A percentile compares a stretch with the other conserved stretches of the same genome.
phyloP scores from a whole-genome alignment of 73 alveolate species.

The Tetrahymena borealis region DNA sequence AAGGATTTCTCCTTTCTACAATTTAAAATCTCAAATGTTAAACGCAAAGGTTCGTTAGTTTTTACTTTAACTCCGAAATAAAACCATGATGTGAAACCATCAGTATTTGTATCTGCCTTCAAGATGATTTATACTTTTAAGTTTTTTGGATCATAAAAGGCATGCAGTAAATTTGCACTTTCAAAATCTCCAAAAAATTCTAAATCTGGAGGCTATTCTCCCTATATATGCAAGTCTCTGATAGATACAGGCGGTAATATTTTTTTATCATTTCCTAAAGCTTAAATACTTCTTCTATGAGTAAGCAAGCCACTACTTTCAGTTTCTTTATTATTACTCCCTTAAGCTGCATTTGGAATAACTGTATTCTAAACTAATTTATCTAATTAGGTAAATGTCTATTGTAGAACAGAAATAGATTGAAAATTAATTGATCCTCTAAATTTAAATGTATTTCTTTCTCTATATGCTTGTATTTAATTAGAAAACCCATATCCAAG shows the following conservation, averaged over 20 bases:
- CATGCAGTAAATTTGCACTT: background rate
- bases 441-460: background rate
- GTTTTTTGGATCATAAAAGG: background rate
- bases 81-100: conserved; percentile 44
- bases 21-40: conserved; percentile 13
- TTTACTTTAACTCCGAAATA: conserved; percentile 31
- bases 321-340: background rate
- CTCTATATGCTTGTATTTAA: background rate
- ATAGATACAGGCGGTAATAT: background rate
- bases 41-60: background rate
- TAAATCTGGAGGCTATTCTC: background rate
- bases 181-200: background rate
- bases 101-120: conserved; percentile 25
- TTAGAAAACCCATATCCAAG: background rate
- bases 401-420: no score
- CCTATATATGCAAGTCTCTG: background rate
- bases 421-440: background rate
- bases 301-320: no score
- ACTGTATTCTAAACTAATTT: no score
- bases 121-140: background rate
- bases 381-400: no score
- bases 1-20: conserved; percentile 15
- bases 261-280: background rate
- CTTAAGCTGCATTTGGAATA: background rate
- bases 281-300: background rate